Percentiles rank a stretch among this genome's conserved stretches.
Evolutionary conservation across 2,329 filamentous ascomycete species (phyloP).

Genomic region (Botrytis sinoallii): DNA sequence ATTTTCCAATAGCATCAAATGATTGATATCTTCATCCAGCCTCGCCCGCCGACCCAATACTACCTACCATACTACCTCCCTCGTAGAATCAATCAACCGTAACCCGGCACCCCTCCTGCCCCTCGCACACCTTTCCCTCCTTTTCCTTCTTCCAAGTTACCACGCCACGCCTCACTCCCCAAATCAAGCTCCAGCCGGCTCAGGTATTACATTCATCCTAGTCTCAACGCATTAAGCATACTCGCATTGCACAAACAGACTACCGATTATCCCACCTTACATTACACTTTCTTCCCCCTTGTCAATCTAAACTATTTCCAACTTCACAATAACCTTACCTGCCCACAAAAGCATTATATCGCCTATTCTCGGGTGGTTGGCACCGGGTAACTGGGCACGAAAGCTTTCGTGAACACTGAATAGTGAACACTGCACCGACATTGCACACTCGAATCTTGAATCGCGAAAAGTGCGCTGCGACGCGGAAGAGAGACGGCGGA

Average conservation of each 20-base stretch:
- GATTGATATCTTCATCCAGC: neutral
- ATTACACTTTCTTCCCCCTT: neutral
- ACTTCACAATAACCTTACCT: neutral
- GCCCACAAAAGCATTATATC: slow-evolving; percentile 4
- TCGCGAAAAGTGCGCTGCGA: neutral
- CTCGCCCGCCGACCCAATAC: neutral
- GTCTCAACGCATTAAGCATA: neutral
- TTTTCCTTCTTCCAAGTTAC: neutral
- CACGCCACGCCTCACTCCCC: neutral
- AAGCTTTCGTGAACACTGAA: slow-evolving; percentile 7
- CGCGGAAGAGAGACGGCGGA: slow-evolving; percentile 1
- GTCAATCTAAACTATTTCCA: neutral
- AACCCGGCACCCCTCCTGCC: neutral
- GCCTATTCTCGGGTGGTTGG: slow-evolving; percentile 13
- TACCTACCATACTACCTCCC: neutral
- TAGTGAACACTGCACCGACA: slow-evolving; percentile 2
- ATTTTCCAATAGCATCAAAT: neutral
- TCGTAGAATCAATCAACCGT: neutral
- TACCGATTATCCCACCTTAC: neutral
- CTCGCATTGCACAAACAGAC: neutral
- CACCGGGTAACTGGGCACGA: slow-evolving; percentile 16
- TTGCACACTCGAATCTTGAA: neutral
- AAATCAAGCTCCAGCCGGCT: neutral
- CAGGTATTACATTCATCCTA: neutral
- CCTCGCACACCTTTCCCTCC: neutral